These are phyloP conservation scores for Pseudonitzschia pungens DNA, from an alignment of 108 stramenopile species.

Conservation along the genomic window DNA sequence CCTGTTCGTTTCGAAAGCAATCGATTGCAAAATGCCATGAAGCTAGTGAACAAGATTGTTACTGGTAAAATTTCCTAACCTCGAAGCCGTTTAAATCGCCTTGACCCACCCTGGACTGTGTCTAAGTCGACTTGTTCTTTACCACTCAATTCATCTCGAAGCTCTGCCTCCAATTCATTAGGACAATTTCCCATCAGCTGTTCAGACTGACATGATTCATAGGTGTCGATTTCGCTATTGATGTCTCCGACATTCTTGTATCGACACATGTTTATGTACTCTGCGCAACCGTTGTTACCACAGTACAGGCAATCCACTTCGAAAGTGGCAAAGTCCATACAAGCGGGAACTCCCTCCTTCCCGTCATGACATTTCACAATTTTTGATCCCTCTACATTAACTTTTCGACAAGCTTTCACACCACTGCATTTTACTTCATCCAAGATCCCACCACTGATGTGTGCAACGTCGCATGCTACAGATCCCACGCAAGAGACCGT, in stretches of 20 bases:
- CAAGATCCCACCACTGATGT: neutral
- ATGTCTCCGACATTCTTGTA: neutral
- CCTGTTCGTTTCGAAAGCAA: too few species aligned
- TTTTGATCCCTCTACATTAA: neutral
- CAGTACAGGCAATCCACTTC: neutral
- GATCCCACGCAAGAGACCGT: constrained; percentile 6
- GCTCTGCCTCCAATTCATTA: neutral
- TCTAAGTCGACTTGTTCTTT: constrained; percentile 3
- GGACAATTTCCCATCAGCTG: neutral
- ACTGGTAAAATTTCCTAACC: neutral
- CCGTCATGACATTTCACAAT: constrained; percentile 6
- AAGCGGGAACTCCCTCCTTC: neutral
- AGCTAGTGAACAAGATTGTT: too few species aligned
- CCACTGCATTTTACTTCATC: neutral
- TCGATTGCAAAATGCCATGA: too few species aligned
- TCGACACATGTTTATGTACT: constrained; percentile 6
- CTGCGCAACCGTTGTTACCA: neutral
- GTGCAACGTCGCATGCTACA: neutral
- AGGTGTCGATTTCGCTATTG: neutral
- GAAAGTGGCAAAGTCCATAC: neutral
- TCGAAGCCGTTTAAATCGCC: neutral
- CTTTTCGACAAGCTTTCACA: neutral
- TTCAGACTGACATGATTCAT: neutral
- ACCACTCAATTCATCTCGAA: neutral
- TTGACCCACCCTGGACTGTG: neutral